Evolutionary conservation across 345 rosid species (phyloP).

Genomic region (Citrus medica): DNA sequence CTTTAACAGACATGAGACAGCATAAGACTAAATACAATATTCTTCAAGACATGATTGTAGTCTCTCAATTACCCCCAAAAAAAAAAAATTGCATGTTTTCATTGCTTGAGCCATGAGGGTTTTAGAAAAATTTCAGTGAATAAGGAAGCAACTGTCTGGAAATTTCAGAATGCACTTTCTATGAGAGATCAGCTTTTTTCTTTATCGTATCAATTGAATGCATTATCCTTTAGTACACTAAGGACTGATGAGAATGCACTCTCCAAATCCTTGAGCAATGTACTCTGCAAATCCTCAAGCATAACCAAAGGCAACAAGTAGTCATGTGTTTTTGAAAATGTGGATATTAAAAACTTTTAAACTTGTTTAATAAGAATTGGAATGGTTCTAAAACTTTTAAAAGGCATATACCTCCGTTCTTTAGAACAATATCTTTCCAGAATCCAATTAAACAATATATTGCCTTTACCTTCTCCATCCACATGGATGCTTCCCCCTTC

Average conservation of each 20-base stretch:
- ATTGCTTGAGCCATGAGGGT: background rate
- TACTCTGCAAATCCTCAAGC: background rate
- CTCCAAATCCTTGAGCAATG: background rate
- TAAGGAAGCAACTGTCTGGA: background rate
- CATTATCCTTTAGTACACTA: background rate
- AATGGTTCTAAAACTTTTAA: background rate
- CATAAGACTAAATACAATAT: background rate
- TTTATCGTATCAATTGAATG: background rate
- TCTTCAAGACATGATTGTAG: background rate
- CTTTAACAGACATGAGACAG: background rate
- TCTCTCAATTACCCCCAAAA: background rate
- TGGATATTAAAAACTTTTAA: too few relatives aligned
- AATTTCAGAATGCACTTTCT: too few relatives aligned
- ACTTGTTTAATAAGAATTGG: background rate
- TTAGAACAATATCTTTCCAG: background rate
- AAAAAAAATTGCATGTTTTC: background rate
- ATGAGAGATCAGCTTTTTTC: too few relatives aligned
- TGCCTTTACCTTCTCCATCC: conserved; percentile 81
- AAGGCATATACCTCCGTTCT: background rate
- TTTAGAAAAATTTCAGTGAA: background rate
- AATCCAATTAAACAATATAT: background rate
- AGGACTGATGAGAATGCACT: background rate
- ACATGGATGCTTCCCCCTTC: conserved; percentile 99
- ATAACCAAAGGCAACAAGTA: background rate
- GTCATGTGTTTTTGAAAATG: background rate